Evolutionary conservation across 2,329 filamentous ascomycete genomes (phyloP).

Genomic region (Aspergillus fischeri): DNA sequence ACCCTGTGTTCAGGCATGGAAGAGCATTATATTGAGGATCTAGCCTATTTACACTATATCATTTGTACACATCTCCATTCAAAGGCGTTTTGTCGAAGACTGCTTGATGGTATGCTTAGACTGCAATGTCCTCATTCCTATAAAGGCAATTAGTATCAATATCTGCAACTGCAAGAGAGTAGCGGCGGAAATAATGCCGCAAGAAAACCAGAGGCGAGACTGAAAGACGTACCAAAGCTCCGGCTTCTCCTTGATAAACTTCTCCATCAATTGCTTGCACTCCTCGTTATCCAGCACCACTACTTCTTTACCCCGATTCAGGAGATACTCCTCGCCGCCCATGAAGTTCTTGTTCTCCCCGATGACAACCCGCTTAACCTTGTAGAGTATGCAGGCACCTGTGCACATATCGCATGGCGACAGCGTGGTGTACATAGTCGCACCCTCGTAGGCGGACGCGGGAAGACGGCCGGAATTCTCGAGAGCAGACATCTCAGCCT

Average conservation of each 20-base stretch:
- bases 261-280: constrained; percentile 65
- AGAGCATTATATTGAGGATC: neutral
- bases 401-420: constrained; percentile 81
- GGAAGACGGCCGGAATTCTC: constrained; percentile 69
- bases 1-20: neutral
- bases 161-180: neutral
- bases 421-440: constrained; percentile 80
- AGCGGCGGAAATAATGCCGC: too few relatives aligned
- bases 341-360: constrained; percentile 74
- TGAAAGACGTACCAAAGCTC: constrained; percentile 59
- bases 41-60: constrained; percentile 7
- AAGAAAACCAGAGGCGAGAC: constrained; percentile 1
- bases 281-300: constrained; percentile 64
- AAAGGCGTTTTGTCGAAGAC: neutral
- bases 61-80: neutral
- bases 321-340: constrained; percentile 68
- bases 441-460: constrained; percentile 63
- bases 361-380: constrained; percentile 68
- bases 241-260: constrained; percentile 68
- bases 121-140: constrained; percentile 59
- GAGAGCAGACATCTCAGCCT: constrained; percentile 74
- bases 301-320: constrained; percentile 65
- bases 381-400: constrained; percentile 72
- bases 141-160: constrained; percentile 1
- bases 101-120: constrained; percentile 29